Evolutionary conservation across 345 rosid genomes (phyloP).

Genomic region (Salix arbutifolia): DNA sequence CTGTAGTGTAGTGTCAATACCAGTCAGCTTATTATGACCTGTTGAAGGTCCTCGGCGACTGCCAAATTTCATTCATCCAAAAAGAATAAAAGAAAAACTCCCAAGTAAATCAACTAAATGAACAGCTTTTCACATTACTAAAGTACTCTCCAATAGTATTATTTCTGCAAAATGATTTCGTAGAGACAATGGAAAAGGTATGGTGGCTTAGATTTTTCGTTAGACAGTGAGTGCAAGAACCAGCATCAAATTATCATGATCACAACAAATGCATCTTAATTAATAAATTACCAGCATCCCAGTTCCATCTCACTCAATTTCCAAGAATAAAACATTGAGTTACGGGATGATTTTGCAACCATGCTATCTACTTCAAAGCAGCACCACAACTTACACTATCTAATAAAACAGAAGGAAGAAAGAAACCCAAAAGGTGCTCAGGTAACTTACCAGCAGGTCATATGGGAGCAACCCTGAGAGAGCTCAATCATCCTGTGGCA

Average conservation of each 20-base stretch:
- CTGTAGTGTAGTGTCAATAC: not conserved
- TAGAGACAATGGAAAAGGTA: not conserved
- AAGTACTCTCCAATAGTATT: not conserved
- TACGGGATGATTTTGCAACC: too few species aligned
- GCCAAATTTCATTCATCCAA: not conserved
- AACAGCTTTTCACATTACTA: not conserved
- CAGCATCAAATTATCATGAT: not conserved
- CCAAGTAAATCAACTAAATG: not conserved
- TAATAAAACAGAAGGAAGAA: not conserved
- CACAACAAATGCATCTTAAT: not conserved
- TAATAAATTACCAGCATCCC: not conserved
- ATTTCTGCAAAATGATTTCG: not conserved
- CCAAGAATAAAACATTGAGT: not conserved
- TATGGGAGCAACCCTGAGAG: conserved; percentile 87
- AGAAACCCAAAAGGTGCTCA: not conserved
- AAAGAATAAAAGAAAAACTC: not conserved
- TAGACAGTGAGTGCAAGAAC: not conserved
- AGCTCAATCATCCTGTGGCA: conserved; percentile 93
- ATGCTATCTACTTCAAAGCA: not conserved
- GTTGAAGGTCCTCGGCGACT: not conserved
- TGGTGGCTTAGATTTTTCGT: not conserved
- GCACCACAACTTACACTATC: not conserved
- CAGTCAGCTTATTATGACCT: not conserved
- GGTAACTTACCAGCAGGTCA: conserved; percentile 80
- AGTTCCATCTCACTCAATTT: not conserved